phyloP scores from a whole-genome alignment of 2,329 filamentous ascomycete genomes.

The Metarhizium rileyi region DNA sequence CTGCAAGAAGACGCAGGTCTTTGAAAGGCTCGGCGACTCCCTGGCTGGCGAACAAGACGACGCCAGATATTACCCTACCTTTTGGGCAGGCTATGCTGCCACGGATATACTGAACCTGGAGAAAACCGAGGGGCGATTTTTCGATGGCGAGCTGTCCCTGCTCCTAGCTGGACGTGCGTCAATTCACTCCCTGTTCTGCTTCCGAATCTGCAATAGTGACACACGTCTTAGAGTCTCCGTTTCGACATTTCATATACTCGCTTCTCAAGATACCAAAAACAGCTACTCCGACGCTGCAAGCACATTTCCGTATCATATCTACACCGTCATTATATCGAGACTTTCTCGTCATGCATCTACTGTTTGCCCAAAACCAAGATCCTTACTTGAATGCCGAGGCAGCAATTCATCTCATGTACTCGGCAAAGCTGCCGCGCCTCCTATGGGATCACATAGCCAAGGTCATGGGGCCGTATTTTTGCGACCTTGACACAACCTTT shows the following conservation, averaged over 20 bases:
- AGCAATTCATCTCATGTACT: constrained; percentile 18
- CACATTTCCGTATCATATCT: constrained; percentile 9
- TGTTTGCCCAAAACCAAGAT: constrained; percentile 7
- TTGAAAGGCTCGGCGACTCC: background rate
- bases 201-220: background rate
- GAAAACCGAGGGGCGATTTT: constrained; percentile 17
- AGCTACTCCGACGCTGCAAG: constrained; percentile 8
- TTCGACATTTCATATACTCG: constrained; percentile 18
- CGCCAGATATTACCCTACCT: background rate
- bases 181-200: background rate
- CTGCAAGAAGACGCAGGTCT: background rate
- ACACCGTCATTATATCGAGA: constrained; percentile 3
- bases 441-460: background rate
- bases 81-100: constrained; percentile 14
- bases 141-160: constrained; percentile 11
- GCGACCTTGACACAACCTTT: background rate
- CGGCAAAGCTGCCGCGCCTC: constrained; percentile 9
- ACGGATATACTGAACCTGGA: constrained; percentile 17
- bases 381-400: constrained; percentile 13
- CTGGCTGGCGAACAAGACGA: background rate
- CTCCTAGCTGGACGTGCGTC: constrained; percentile 15
- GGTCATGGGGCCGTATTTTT: background rate
- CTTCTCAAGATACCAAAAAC: constrained; percentile 12
- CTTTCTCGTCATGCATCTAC: background rate
- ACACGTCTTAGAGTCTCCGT: constrained; percentile 7